A percentile compares a stretch with the other conserved stretches of the same genome.
phyloP scores from a whole-genome alignment of 768 basidiomycete genomes.

The Pleurotus djamor region DNA sequence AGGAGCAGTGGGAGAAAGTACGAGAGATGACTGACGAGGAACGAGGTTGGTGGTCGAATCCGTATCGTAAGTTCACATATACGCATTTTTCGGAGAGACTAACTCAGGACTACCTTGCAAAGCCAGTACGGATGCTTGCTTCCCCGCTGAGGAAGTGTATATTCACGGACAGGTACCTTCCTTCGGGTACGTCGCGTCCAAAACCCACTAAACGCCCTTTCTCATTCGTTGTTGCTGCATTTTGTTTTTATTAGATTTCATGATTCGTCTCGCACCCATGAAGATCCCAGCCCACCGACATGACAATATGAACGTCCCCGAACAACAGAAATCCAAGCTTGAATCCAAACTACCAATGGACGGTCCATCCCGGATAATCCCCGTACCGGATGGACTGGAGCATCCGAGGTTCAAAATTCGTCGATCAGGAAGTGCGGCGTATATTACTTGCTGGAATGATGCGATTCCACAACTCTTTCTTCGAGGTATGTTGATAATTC shows the following conservation, averaged over 20 bases:
- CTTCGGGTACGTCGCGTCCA: slow-evolving; percentile 44
- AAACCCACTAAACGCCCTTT: too few relatives aligned
- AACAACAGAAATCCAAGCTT: too few relatives aligned
- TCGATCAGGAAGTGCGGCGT: slow-evolving; percentile 41
- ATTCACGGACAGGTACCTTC: slow-evolving; percentile 47
- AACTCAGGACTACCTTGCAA: not conserved
- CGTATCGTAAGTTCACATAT: slow-evolving; percentile 55
- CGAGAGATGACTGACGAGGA: slow-evolving; percentile 65
- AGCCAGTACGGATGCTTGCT: slow-evolving; percentile 68
- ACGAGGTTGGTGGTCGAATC: slow-evolving; percentile 68
- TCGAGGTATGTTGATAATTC: slow-evolving; percentile 36
- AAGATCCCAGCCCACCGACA: slow-evolving; percentile 27
- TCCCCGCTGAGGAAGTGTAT: slow-evolving; percentile 60
- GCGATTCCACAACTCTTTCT: slow-evolving; percentile 35
- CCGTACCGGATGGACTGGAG: slow-evolving; percentile 59
- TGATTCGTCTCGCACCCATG: slow-evolving; percentile 57
- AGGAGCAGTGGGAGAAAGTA: slow-evolving; percentile 26
- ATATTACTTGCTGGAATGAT: slow-evolving; percentile 61
- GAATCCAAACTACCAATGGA: too few relatives aligned
- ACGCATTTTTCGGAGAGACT: not conserved
- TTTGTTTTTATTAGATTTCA: slow-evolving; percentile 70
- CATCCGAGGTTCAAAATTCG: slow-evolving; percentile 58
- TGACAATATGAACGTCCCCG: slow-evolving; percentile 8
- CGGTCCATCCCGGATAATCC: slow-evolving; percentile 9
- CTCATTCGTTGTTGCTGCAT: not conserved